Conservation (phyloP, 768 basidiomycete species). For the Gelatoporia subvermispora region DNA sequence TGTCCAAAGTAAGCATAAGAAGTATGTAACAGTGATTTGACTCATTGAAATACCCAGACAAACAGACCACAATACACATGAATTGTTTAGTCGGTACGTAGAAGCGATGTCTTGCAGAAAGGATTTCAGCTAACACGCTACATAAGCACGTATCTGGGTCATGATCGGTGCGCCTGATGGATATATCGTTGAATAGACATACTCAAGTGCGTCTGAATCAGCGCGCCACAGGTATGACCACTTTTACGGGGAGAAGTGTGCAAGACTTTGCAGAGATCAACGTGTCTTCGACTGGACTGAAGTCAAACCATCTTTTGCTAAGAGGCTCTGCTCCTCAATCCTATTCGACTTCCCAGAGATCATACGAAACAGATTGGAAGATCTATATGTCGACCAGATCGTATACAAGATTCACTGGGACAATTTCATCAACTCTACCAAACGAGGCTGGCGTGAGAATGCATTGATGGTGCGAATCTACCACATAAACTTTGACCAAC, state of each 20-base stretch:
- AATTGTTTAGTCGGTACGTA: conserved; percentile 14
- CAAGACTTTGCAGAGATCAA: conserved; percentile 20
- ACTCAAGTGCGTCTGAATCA: not conserved
- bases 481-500: too few relatives aligned
- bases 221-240: conserved; percentile 19
- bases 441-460: conserved; percentile 16
- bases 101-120: not conserved
- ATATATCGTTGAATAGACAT: not conserved
- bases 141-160: conserved; percentile 16
- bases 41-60: not conserved
- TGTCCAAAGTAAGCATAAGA: conserved; percentile 5
- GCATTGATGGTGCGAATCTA: conserved; percentile 4
- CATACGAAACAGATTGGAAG: conserved; percentile 10
- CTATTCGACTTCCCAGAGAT: conserved; percentile 13
- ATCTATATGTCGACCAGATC: conserved; percentile 19
- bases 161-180: conserved; percentile 7
- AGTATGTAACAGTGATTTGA: too few relatives aligned
- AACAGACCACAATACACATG: conserved; percentile 1
- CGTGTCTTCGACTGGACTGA: conserved; percentile 4
- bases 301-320: not conserved
- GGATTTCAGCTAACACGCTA: not conserved
- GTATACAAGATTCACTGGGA: conserved; percentile 21
- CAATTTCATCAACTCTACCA: conserved; percentile 9
- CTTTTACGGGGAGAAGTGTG: conserved; percentile 20
- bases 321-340: conserved; percentile 3